phyloP scores from a whole-genome alignment of 495 filamentous ascomycete species.

The Opeltia flavorubescens region DNA sequence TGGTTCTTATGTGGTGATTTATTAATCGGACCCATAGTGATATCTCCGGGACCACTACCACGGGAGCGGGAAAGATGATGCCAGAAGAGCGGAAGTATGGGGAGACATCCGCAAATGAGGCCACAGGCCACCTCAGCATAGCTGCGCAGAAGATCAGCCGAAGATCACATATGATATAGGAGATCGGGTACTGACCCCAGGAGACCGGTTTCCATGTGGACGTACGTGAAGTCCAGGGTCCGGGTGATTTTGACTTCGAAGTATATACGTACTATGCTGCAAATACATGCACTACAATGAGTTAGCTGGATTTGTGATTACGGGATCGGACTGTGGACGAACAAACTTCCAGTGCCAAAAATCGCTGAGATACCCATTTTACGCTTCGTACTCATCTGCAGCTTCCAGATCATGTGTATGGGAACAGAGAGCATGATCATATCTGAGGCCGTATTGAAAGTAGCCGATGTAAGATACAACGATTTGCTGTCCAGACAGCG shows the following conservation, averaged over 20 bases:
- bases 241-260: not conserved
- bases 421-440: slow-evolving; percentile 19
- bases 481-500: slow-evolving; percentile 17
- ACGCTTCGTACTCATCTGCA: slow-evolving; percentile 13
- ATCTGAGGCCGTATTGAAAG: slow-evolving; percentile 21
- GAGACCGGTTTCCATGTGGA: not conserved
- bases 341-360: not conserved
- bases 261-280: not conserved
- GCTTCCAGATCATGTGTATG: slow-evolving; percentile 17
- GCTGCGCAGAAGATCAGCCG: not conserved
- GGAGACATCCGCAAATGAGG: slow-evolving; percentile 1
- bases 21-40: not conserved
- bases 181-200: not conserved
- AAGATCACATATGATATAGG: not conserved
- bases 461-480: slow-evolving; percentile 13
- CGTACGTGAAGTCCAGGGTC: not conserved
- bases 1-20: not conserved
- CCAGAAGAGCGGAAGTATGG: not conserved
- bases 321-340: not conserved
- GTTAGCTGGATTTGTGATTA: not conserved
- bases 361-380: not conserved
- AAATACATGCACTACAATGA: not conserved
- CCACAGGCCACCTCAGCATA: slow-evolving; percentile 1
- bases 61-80: not conserved
- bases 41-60: not conserved